Base-by-base conservation (phyloP, 768 basidiomycete species). In the Tulasnella calospora region DNA sequence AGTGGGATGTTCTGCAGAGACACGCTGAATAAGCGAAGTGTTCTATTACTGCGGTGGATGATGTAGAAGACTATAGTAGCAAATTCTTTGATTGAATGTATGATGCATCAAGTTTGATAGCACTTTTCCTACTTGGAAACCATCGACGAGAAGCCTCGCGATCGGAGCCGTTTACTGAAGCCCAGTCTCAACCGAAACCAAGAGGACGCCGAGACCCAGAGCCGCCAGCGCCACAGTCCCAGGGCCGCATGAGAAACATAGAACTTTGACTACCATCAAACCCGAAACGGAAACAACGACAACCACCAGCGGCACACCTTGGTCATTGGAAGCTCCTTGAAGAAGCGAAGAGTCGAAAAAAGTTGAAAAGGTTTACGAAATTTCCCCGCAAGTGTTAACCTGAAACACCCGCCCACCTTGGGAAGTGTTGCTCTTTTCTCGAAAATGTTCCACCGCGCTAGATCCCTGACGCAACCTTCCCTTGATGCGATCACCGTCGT, bases 1-100 rank as follows among this genome's bases (percentile, higher is more conserved):
- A 78, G 33, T 85, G 84, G 84, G 82, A 82, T 57, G 80, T 80
- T 4, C 76, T 85, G 67, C 82, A 82, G 78, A 71, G 61, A 30
- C 33, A 30, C 35, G 61, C 61, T 12, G 61, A 67, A 13, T 67
- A 13, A 67, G 30, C 17, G 12, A 8, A 33, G 41, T 15, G 41
- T 15, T 8, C 13, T 51, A 40, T 40, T 10, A 40, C 10, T 3
- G 38, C 38, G 51, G n/a, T 51, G 51, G 38, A n/a, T n/a, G 51
- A n/a, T n/a, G 8, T 23, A 51, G 51, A 23, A n/a, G 51, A n/a
- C 23, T 23, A 5, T 23, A 51, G 51, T 51, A 21, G 51, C n/a
- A 23, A 51, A 51, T n/a, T 21, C 51, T 51, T 21, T 51, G n/a
- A 44, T 44, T 44, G 44, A 51, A 40, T 40, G 38, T 40, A 10